phyloP scores from a whole-genome alignment of 2,329 filamentous ascomycete species.

The Trichoderma arundinaceum region DNA sequence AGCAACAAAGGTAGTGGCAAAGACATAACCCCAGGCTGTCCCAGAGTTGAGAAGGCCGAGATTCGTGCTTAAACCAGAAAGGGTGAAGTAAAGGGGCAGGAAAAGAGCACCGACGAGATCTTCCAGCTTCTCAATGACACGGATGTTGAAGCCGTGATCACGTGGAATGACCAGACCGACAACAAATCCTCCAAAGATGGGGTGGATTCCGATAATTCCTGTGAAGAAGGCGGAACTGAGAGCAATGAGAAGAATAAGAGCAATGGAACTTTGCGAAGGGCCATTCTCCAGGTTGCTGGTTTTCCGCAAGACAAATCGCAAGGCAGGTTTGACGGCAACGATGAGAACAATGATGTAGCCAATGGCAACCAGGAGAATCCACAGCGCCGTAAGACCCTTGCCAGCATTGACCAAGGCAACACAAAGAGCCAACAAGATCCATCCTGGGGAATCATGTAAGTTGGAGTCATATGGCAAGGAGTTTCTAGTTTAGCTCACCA shows the following conservation, averaged over 20 bases:
- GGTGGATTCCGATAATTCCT: conserved; percentile 85
- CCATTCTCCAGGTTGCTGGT: conserved; percentile 84
- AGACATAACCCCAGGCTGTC: conserved; percentile 86
- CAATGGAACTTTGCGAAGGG: conserved; percentile 83
- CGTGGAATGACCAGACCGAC: conserved; percentile 89
- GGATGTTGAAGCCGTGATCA: conserved; percentile 87
- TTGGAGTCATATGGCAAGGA: neutral
- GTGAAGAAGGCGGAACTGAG: conserved; percentile 86
- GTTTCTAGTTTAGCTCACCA: conserved; percentile 35
- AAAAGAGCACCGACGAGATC: conserved; percentile 86
- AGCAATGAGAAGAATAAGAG: conserved; percentile 79
- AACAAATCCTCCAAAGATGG: conserved; percentile 93
- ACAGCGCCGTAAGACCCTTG: conserved; percentile 81
- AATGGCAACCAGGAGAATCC: conserved; percentile 75
- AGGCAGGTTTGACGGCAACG: conserved; percentile 72
- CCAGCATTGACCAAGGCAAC: conserved; percentile 91
- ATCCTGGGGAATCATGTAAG: conserved; percentile 48
- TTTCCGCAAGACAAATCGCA: conserved; percentile 74
- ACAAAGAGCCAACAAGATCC: conserved; percentile 91
- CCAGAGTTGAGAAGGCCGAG: conserved; percentile 82
- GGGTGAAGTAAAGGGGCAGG: conserved; percentile 88
- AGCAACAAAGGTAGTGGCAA: conserved; percentile 80
- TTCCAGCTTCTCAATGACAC: conserved; percentile 91
- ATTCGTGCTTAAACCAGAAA: conserved; percentile 88
- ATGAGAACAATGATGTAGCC: conserved; percentile 79